These are phyloP conservation scores for Trypanosoma melophagium DNA, from an alignment of 208 protist species.

Conservation along the genomic window DNA sequence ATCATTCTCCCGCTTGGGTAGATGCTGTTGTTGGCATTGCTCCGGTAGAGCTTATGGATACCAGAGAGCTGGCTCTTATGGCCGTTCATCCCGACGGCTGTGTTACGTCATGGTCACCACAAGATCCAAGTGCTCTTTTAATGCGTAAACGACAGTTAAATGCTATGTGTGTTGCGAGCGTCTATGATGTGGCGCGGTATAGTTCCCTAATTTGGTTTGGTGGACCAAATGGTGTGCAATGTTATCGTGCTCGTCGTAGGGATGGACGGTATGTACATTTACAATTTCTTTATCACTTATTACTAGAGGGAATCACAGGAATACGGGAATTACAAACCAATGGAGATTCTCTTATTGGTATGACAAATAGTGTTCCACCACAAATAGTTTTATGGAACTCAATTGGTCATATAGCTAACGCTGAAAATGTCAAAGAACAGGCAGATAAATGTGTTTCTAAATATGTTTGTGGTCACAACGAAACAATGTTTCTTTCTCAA, in stretches of 20 bases:
- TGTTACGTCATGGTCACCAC: constrained; percentile 22
- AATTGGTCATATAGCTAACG: constrained; percentile 10
- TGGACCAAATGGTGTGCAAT: constrained; percentile 2
- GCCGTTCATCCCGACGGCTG: constrained; percentile 19
- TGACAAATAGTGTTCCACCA: background rate
- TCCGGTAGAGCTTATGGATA: constrained; percentile 17
- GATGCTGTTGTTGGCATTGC: constrained; percentile 19
- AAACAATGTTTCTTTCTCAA: background rate
- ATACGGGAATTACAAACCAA: constrained; percentile 10
- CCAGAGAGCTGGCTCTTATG: constrained; percentile 9
- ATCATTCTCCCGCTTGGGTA: constrained; percentile 8
- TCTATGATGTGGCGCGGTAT: background rate
- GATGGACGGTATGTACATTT: constrained; percentile 10
- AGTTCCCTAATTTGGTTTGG: constrained; percentile 24
- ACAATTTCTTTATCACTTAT: constrained; percentile 12
- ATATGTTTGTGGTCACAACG: background rate
- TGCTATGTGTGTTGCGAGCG: constrained; percentile 16
- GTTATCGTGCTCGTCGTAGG: constrained; percentile 10
- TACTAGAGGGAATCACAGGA: background rate
- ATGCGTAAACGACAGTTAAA: constrained; percentile 23
- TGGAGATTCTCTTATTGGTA: constrained; percentile 16
- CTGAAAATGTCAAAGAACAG: background rate
- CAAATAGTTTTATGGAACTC: constrained; percentile 8
- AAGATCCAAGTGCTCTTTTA: constrained; percentile 14
- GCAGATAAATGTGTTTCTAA: constrained; percentile 4